Evolutionary conservation across 2,329 filamentous ascomycete species (phyloP).

Genomic region (Trichoderma polysporum): DNA sequence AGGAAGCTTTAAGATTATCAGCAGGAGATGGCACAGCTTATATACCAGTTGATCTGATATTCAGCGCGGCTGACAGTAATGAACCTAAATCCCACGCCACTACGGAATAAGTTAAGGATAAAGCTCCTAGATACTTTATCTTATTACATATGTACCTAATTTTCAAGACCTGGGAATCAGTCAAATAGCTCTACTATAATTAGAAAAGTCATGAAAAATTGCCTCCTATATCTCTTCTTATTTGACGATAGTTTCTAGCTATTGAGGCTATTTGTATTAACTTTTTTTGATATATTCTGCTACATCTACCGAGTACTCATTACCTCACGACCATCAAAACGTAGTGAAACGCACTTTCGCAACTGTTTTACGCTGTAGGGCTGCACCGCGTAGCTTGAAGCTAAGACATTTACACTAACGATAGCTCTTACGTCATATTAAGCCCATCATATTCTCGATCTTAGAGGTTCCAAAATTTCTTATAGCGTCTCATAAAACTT

Average conservation of each 20-base stretch:
- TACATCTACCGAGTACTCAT: not conserved
- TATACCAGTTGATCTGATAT: not conserved
- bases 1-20: not conserved
- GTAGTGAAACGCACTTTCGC: not conserved
- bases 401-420: not conserved
- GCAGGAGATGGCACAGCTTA: not conserved
- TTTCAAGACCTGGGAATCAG: not conserved
- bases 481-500: not conserved
- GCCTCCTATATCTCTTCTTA: not conserved
- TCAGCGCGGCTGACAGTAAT: not conserved
- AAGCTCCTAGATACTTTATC: not conserved
- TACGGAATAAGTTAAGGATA: not conserved
- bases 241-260: not conserved
- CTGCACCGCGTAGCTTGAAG: not conserved
- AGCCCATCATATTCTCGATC: not conserved
- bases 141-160: not conserved
- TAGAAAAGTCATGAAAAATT: not conserved
- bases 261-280: not conserved
- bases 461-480: not conserved
- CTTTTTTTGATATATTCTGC: not conserved
- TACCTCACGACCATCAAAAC: not conserved
- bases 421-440: conserved; percentile 1
- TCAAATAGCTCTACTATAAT: not conserved
- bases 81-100: not conserved
- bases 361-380: not conserved